Percentiles rank a stretch among this genome's conserved stretches.
Conservation (phyloP, 2,329 filamentous ascomycete species). For the Xylariaceae sp. region DNA sequence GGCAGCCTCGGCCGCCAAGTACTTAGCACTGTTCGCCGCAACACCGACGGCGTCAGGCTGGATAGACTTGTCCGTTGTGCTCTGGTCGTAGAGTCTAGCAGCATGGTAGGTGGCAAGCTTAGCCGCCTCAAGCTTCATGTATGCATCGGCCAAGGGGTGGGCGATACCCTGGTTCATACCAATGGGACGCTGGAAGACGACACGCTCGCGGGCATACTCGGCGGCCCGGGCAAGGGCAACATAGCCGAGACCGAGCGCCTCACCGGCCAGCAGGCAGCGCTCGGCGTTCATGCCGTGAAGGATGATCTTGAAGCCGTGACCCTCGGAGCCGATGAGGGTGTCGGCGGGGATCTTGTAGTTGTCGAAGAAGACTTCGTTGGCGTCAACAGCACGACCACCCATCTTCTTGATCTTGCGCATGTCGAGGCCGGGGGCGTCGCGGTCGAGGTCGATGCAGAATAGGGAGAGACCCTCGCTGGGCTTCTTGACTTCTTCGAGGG, state of each 20-base stretch:
- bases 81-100: constrained; percentile 51
- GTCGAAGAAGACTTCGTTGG: constrained; percentile 86
- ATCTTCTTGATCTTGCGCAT: constrained; percentile 76
- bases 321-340: constrained; percentile 64
- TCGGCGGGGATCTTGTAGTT: constrained; percentile 62
- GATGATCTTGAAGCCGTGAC: constrained; percentile 72
- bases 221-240: constrained; percentile 59
- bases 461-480: constrained; percentile 71
- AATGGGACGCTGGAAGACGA: constrained; percentile 61
- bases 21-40: constrained; percentile 66
- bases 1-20: constrained; percentile 60
- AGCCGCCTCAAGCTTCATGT: constrained; percentile 60
- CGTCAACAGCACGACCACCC: constrained; percentile 76
- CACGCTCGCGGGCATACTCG: constrained; percentile 59
- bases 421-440: constrained; percentile 52
- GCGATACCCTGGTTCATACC: constrained; percentile 62
- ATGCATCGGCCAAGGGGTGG: constrained; percentile 61
- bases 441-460: constrained; percentile 75
- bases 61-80: constrained; percentile 45
- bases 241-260: constrained; percentile 76
- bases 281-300: constrained; percentile 78
- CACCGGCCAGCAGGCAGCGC: constrained; percentile 68
- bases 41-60: constrained; percentile 55
- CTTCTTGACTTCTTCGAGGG: constrained; percentile 60
- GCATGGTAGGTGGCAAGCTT: constrained; percentile 63